Evolutionary conservation across 225 moss, liverwort and hornwort genomes (phyloP), one percentile per base, ranked within the genome.

Genomic region (Anthoceros angustus): DNA sequence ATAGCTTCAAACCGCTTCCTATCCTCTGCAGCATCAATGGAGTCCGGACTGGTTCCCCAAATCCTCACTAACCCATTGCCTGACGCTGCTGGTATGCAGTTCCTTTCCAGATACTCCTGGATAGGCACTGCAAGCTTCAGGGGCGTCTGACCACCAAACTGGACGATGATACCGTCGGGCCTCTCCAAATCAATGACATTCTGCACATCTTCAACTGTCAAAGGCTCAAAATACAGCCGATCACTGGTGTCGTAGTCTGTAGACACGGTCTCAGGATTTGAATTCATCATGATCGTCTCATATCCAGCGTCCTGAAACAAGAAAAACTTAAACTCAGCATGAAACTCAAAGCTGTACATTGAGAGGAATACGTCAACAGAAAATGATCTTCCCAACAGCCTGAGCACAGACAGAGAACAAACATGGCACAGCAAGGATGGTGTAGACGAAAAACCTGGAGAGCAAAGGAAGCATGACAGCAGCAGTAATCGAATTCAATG

Each of bases 231-330:
- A 72, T 95, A 95, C 64, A 91, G 78, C 12, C 94, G 86, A 74
- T 88, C 90, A 67, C 90, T 90, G 0, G 94, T 95, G 71, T 91
- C 94, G 48, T 95, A 95, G 66, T 95, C 94, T 10, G 94, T 95
- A 12, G 94, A 95, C 42, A 95, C 94, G 18, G 94, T 95, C 76
- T 95, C 94, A 14, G 94, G 94, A 62, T 95, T 95, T 40, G 94
- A 95, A 45, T 95, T 95, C 94, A 98, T 88, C 91, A 98, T 92
- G 25, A 98, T 98, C 16, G 95, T 98, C 76, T 98, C 95, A 74
- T 71, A 98, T 68, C 95, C 95, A 67, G 86, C 86, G 65, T 79
- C 84, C 95, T 95, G 83, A 77, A 78, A 60, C 9, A 66, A 70
- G 23, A 64, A 6, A 64, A 16, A 24, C 7, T 0, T n/a, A 5